Evolutionary conservation across 495 filamentous ascomycete species (phyloP).

Genomic region (Aspergillus funiculosus): DNA sequence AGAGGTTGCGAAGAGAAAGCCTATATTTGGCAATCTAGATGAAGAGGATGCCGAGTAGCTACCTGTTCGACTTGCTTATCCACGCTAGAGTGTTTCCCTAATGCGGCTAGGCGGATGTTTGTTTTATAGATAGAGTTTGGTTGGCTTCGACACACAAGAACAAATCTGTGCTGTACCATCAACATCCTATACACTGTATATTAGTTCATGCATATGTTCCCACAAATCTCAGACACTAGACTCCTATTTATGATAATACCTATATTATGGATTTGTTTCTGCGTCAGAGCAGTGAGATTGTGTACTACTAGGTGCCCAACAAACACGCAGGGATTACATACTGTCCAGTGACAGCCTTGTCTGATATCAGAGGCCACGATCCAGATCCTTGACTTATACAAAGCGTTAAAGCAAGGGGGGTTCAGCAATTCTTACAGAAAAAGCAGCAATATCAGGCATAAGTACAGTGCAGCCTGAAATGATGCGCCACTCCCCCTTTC

Average conservation of each 20-base stretch:
- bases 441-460: no score
- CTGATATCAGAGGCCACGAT: no score
- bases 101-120: background rate
- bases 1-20: slow-evolving; percentile 35
- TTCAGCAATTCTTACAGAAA: no score
- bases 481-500: no score
- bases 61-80: background rate
- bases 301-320: no score
- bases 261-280: background rate
- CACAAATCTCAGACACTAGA: background rate
- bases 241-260: background rate
- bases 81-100: no score
- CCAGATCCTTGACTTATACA: no score
- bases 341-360: no score
- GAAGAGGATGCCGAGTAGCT: slow-evolving; percentile 28
- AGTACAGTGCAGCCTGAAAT: no score
- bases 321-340: background rate
- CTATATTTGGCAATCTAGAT: slow-evolving; percentile 39
- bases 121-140: slow-evolving; percentile 10
- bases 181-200: slow-evolving; percentile 12
- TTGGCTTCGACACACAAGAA: background rate
- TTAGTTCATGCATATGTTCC: slow-evolving; percentile 10
- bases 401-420: no score
- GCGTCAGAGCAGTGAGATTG: background rate
- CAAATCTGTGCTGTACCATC: slow-evolving; percentile 2